phyloP scores from a whole-genome alignment of 2,329 filamentous ascomycete genomes.

The Hypoxylon sp. region DNA sequence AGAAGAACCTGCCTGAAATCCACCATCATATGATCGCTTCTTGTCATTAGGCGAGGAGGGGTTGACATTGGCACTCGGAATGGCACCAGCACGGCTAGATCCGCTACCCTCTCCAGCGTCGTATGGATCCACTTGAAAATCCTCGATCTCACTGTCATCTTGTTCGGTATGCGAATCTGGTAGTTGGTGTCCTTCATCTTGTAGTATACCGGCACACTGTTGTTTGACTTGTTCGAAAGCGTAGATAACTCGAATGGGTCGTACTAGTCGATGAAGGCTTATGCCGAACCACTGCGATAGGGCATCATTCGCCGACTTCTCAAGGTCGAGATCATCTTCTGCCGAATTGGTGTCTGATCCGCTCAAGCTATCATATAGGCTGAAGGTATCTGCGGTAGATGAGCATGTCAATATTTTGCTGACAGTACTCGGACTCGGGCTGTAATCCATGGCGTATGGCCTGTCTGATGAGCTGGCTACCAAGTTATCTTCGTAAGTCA shows the following conservation, averaged over 20 bases:
- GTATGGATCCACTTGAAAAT: slow-evolving; percentile 24
- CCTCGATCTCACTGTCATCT: neutral
- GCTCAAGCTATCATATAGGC: neutral
- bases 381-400: slow-evolving; percentile 3
- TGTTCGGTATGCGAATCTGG: slow-evolving; percentile 3
- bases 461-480: neutral
- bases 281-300: slow-evolving; percentile 39
- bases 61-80: neutral
- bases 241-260: slow-evolving; percentile 29
- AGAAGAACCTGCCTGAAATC: neutral
- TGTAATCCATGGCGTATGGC: neutral
- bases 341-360: slow-evolving; percentile 1
- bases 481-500: neutral
- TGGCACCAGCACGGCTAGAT: neutral
- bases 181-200: slow-evolving; percentile 33
- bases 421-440: neutral
- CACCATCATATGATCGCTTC: neutral
- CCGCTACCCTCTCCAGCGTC: slow-evolving; percentile 20
- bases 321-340: slow-evolving; percentile 34
- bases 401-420: neutral
- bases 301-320: slow-evolving; percentile 31
- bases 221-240: slow-evolving; percentile 32
- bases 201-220: slow-evolving; percentile 32
- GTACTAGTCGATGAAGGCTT: slow-evolving; percentile 24
- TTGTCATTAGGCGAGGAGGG: neutral